A percentile compares a stretch with the other conserved stretches of the same genome.
These are phyloP conservation scores for Naganishia sp. DNA, from an alignment of 1,284 basidiomycete species.

Conservation along the genomic window DNA sequence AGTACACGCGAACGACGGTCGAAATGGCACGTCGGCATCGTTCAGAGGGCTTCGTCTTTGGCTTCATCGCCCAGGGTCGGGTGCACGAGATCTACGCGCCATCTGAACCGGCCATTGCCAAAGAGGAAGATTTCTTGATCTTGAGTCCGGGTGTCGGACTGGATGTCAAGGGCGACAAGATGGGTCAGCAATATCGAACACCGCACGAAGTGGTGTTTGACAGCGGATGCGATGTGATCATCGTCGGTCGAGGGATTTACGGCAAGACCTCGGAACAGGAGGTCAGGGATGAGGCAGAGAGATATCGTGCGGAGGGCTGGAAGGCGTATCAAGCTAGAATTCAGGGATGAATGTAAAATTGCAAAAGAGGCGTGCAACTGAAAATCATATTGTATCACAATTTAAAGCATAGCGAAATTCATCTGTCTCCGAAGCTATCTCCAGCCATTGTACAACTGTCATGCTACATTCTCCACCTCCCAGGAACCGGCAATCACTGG, in stretches of 20 bases:
- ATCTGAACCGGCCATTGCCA: slow-evolving; percentile 42
- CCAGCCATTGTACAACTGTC: neutral
- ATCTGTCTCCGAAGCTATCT: too few relatives aligned
- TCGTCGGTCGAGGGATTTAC: slow-evolving; percentile 95
- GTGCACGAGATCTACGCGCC: slow-evolving; percentile 64
- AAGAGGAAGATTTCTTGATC: slow-evolving; percentile 78
- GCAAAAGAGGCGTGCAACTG: neutral
- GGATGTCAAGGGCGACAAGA: slow-evolving; percentile 75
- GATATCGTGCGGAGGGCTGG: slow-evolving; percentile 88
- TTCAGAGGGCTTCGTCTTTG: slow-evolving; percentile 76
- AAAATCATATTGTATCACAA: neutral
- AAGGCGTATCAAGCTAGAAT: slow-evolving; percentile 65
- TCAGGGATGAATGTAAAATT: neutral
- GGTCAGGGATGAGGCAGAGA: slow-evolving; percentile 71
- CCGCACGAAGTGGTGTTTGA: slow-evolving; percentile 80
- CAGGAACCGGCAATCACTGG: neutral
- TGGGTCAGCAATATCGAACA: slow-evolving; percentile 97
- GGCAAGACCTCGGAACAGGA: slow-evolving; percentile 67
- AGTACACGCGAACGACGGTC: slow-evolving; percentile 83
- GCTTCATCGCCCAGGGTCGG: slow-evolving; percentile 88
- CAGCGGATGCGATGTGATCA: slow-evolving; percentile 94
- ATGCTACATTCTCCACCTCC: neutral
- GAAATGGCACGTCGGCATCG: slow-evolving; percentile 68
- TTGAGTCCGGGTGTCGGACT: slow-evolving; percentile 92
- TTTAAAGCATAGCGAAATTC: neutral